Base-by-base conservation (phyloP, 2,329 filamentous ascomycete genomes). In the Penicillium griseofulvum region DNA sequence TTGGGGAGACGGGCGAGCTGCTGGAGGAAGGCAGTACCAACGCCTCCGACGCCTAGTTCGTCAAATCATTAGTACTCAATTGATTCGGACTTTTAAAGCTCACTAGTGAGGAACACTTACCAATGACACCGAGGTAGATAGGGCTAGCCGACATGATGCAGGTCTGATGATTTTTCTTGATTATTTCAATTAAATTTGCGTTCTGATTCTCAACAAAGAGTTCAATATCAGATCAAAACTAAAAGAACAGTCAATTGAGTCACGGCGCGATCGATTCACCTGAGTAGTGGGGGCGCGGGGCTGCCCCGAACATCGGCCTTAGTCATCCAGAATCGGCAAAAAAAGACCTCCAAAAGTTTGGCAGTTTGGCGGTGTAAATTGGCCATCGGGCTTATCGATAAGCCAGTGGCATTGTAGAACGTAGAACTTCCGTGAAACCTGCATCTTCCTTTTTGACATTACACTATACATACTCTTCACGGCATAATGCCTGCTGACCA, bases 21-120 rank as follows among this genome's bases (percentile, higher is more conserved):
- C 64, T 81, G 80, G 60, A 97, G 84, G 81, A 97, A 97, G 77
- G 85, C 86, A 76, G 92, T 92, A 69, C 94, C 94, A 59, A 97
- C 94, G 62, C 93, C 93, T 65, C 94, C 94, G 66, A 89, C 89
- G 69, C 94, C 92, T 95, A 69, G 22, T 50, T 41, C 28, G 47
- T 46, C 55, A 58, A 33, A 28, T 44, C 9, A 6, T 55, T 46
- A 53, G 49, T 24, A 17, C 39, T 26, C 9, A n/a, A 22, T 55
- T 37, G 12, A 45, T 19, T 41, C 6, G 8, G 12, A 16, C n/a
- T 29, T 36, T 19, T 29, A 33, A 28, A 39, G 9, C 14, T 36
- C 41, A 47, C 43, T 47, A 33, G 41, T 46, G 43, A 54, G 53
- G 56, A 42, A 28, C 49, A 60, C 67, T 36, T 64, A 76, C 74